Percentiles rank a stretch among this genome's conserved stretches.
Evolutionary conservation across 345 rosid species (phyloP).

Genomic region (Eucalyptus curtisii): DNA sequence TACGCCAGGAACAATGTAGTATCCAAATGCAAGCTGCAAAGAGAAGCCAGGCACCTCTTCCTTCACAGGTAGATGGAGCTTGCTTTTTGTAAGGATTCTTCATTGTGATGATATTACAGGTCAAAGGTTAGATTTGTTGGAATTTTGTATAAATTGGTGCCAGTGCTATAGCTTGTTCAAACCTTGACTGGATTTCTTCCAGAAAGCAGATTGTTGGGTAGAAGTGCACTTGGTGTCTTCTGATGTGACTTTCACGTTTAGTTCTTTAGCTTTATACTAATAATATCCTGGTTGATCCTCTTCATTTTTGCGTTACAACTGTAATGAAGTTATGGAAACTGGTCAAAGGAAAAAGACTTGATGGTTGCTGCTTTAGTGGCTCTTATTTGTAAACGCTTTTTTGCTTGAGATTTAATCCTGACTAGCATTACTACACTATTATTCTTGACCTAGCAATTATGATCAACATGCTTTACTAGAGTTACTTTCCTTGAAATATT

Average conservation of each 20-base stretch:
- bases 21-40: constrained; percentile 93
- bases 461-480: background rate
- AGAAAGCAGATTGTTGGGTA: background rate
- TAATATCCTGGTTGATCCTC: background rate
- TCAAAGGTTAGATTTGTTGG: background rate
- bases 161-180: background rate
- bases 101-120: background rate
- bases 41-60: constrained; percentile 90
- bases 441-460: background rate
- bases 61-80: constrained; percentile 47
- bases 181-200: background rate
- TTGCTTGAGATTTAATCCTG: background rate
- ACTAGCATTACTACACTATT: background rate
- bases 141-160: background rate
- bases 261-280: background rate
- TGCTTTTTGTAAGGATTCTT: background rate
- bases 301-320: background rate
- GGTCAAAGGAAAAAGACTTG: background rate
- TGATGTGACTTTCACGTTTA: background rate
- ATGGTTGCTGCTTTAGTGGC: background rate
- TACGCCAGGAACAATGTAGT: too few relatives aligned
- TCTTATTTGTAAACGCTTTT: background rate
- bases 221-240: background rate
- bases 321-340: background rate
- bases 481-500: background rate